These are phyloP conservation scores for Danielozyma ontarioensis DNA, from an alignment of 805 yeast species.

Conservation along the genomic window DNA sequence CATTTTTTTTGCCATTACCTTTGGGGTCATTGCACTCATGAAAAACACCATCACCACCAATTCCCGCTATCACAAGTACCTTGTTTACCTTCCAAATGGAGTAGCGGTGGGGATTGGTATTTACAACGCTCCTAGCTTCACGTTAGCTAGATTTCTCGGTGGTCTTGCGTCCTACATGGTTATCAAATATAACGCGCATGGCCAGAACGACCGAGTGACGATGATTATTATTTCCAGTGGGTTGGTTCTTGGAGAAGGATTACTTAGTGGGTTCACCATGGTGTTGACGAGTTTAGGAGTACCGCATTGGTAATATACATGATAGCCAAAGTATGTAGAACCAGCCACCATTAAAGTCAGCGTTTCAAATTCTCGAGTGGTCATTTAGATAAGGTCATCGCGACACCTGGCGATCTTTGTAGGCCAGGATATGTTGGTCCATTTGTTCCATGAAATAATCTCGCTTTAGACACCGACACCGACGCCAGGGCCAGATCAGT, in stretches of 20 bases:
- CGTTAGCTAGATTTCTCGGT: conserved; percentile 88
- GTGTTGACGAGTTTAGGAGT: conserved; percentile 59
- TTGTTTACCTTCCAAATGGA: conserved; percentile 78
- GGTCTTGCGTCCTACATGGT: conserved; percentile 65
- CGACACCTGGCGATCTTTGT: no score
- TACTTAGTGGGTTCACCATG: conserved; percentile 80
- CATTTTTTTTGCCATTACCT: conserved; percentile 56
- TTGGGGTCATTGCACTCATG: conserved; percentile 63
- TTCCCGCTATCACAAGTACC: conserved; percentile 31
- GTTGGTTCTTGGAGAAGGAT: conserved; percentile 88
- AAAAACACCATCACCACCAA: conserved; percentile 50
- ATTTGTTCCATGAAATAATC: no score
- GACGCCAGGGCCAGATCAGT: no score
- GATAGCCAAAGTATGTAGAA: background rate
- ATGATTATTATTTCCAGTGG: conserved; percentile 91
- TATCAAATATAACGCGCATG: conserved; percentile 33
- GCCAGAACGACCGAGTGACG: conserved; percentile 46
- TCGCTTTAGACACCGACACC: no score
- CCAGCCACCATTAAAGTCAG: no score
- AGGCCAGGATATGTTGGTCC: no score
- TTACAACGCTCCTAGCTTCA: conserved; percentile 89
- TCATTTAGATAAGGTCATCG: no score
- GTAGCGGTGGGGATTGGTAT: conserved; percentile 97
- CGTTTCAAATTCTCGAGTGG: no score
- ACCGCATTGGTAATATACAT: conserved; percentile 20